Evolutionary conservation across 495 filamentous ascomycete species (phyloP), one percentile per base, ranked within the genome.

Genomic region (Penicillium coffeae): DNA sequence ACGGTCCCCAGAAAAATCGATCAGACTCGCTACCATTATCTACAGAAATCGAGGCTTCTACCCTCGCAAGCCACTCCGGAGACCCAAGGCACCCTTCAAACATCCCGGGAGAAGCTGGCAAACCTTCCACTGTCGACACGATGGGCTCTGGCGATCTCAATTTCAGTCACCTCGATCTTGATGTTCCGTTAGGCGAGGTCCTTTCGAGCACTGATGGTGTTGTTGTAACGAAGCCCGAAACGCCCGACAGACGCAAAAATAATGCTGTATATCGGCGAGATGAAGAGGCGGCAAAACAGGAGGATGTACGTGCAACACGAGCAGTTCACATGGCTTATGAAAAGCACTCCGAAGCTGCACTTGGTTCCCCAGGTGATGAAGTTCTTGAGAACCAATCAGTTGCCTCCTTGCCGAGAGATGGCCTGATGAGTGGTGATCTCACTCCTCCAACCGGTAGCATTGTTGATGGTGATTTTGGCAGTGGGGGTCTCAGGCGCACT

Each of bases 121-220:
- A 88, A 56, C 80, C 86, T 48, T 78, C 82, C 35, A 89, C 93
- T 9, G 80, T 96, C 13, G 89, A 94, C 62, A 99, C 94, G 3
- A 70, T 99, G 16, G 93, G 93, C 1, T 81, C 80, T 57, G 93
- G 93, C 1, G 87, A 96, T 60, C 73, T 98, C 37, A 91, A 87
- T 62, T 79, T 97, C 51, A 86, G 85, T 54, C 87, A 92, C 56
- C 70, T 96, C 21, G 70, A 83, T 41, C 65, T 75, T 4, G 71
- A 72, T 33, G 56, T 61, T 15, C 67, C 69, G 1, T 52, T 66
- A 1, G 72, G 70, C 3, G 68, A 68, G 21, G 62, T 66, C 0
- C 50, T 72, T 7, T 65, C 66, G 20, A 71, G 66, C 12, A 54
- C 67, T 2, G 73, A 66, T 64, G 64, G 62, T 14, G 62, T 65